A percentile compares a stretch with the other conserved stretches of the same genome.
phyloP scores from a whole-genome alignment of 148 eudicot species.

The Persicaria tinctoria region DNA sequence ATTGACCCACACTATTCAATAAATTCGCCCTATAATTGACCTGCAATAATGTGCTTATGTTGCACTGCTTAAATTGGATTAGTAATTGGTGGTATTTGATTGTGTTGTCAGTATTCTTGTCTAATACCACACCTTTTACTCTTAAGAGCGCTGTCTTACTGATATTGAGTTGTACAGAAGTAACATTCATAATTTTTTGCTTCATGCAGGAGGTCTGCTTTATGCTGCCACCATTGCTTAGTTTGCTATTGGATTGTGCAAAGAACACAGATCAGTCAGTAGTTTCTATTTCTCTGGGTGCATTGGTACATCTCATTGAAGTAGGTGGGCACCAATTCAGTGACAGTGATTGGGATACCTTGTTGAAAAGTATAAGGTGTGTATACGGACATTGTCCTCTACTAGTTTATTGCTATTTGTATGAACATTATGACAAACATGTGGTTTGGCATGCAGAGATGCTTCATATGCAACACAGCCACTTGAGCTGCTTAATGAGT shows the following conservation, averaged over 20 bases:
- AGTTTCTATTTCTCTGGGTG: conserved; percentile 90
- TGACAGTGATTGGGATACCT: conserved; percentile 88
- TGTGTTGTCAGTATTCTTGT: neutral
- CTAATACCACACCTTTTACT: neutral
- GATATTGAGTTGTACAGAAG: neutral
- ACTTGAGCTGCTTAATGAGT: conserved; percentile 82
- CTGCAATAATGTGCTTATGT: neutral
- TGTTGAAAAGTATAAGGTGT: conserved; percentile 93
- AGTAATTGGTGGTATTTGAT: neutral
- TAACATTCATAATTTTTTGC: neutral
- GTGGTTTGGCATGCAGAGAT: conserved; percentile 49
- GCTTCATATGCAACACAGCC: conserved; percentile 97
- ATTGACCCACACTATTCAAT: neutral
- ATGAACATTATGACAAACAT: neutral
- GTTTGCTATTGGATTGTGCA: conserved; percentile 93
- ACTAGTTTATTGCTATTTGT: neutral
- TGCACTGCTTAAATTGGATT: neutral
- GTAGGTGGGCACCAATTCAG: conserved; percentile 99
- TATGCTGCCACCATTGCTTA: conserved; percentile 88
- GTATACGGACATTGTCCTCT: conserved; percentile 6
- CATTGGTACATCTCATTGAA: conserved; percentile 91
- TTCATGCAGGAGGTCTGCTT: conserved; percentile 79
- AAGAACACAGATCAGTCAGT: conserved; percentile 93
- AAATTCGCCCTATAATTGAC: neutral
- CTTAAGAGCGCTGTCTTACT: neutral